phyloP scores from a whole-genome alignment of 371 early-diverging fungal genomes.

The Paraphysoderma sedebokerense region DNA sequence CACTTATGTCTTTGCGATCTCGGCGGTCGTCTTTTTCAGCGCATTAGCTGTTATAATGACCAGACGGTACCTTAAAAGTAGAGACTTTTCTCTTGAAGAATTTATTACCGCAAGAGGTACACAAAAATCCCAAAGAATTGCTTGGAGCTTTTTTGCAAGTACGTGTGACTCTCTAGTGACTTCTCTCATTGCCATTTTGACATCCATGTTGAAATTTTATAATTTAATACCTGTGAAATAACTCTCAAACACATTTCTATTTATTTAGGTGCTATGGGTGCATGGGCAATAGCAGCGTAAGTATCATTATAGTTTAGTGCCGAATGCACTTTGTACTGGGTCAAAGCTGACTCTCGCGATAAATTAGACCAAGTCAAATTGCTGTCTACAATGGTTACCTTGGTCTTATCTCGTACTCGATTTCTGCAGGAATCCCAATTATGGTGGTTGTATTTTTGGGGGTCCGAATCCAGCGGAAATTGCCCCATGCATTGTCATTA shows the following conservation, averaged over 20 bases:
- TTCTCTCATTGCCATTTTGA: background rate
- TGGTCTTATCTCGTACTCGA: constrained; percentile 27
- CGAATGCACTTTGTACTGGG: too few relatives aligned
- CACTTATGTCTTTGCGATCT: too few relatives aligned
- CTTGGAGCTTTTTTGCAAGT: constrained; percentile 16
- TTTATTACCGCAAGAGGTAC: constrained; percentile 15
- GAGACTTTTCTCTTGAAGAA: constrained; percentile 19
- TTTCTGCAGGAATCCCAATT: constrained; percentile 32
- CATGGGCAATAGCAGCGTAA: constrained; percentile 16
- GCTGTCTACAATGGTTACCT: constrained; percentile 25
- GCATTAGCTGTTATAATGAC: constrained; percentile 11
- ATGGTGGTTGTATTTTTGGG: constrained; percentile 29
- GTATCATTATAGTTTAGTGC: too few relatives aligned
- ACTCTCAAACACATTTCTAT: constrained; percentile 1
- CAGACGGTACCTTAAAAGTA: constrained; percentile 9
- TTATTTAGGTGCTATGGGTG: constrained; percentile 13
- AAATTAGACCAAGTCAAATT: constrained; percentile 17
- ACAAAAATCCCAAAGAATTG: constrained; percentile 9
- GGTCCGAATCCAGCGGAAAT: constrained; percentile 17
- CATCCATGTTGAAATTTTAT: background rate
- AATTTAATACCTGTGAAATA: background rate
- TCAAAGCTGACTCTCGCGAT: too few relatives aligned
- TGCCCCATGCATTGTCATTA: constrained; percentile 23
- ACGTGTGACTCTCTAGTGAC: background rate
- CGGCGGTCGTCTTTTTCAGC: constrained; percentile 16